Evolutionary conservation across 192 early-diverging fungal species (phyloP), one percentile per base, ranked within the genome.

Genomic region (Gaertneriomyces semiglobifer): DNA sequence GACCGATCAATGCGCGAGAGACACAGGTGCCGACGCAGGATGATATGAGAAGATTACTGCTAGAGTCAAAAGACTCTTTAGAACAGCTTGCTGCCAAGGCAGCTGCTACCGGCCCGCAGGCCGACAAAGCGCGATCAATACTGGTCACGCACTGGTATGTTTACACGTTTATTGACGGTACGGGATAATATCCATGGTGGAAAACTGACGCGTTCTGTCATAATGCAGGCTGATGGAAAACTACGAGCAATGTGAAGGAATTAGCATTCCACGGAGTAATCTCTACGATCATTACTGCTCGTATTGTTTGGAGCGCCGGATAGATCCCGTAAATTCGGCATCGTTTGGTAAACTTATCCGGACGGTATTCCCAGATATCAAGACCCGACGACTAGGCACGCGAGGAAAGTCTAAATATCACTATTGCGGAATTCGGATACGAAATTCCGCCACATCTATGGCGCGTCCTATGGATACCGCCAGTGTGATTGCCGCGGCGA

Each of bases 311-410:
- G 58, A 67, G 0, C 54, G 63, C 18, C 48, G 59, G 56, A 63
- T 79, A 25, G 45, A 58, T 62, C 78, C 80, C 47, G 77, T 83
- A 53, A 83, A 81, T 68, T 73, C 79, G 4, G 79, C 81, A 20
- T 75, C 72, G 9, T 81, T 81, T 72, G 81, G 81, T 9, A 83
- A 83, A 53, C 57, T 83, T 4, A 70, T 83, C 19, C 64, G 79
- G 16, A 70, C 66, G 1, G 76, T 81, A 40, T 83, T 81, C 46
- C 79, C 81, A 5, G 68, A 72, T 38, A 53, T 83, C 7, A 79
- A 70, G n/a, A 83, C 81, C 16, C 61, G 81, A 51, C 71, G 81
- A 46, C 39, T 83, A 7, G 81, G 81, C 33, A 75, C 58, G 6
- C 25, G 80, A 46, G 78, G 78, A 3, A 66, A 77, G 55, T 77